phyloP scores from a whole-genome alignment of 1,284 basidiomycete species.

The Irpex sp. region DNA sequence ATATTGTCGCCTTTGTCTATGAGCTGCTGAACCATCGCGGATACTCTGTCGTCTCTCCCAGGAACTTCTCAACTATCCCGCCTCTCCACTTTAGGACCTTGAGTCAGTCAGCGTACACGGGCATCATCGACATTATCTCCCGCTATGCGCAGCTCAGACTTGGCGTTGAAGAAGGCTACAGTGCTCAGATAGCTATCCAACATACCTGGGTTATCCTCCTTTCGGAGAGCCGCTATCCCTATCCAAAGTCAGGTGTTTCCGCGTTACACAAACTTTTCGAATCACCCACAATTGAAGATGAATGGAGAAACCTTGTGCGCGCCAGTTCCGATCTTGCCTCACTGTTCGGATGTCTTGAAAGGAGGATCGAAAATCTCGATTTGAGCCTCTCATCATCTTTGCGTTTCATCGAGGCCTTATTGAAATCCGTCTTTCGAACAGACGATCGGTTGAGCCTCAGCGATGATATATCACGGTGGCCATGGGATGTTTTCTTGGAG shows the following conservation, averaged over 20 bases:
- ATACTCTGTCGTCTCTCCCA: neutral
- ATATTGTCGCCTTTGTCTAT: neutral
- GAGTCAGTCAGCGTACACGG: neutral
- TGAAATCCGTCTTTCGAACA: no score
- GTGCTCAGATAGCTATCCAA: neutral
- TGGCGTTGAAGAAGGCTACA: neutral
- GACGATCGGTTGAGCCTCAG: no score
- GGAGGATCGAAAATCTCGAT: no score
- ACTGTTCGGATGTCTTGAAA: no score
- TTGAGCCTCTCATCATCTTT: no score
- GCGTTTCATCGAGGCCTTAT: no score
- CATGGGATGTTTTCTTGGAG: no score
- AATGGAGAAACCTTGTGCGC: no score
- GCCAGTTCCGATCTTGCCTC: no score
- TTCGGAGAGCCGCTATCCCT: neutral
- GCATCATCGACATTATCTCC: neutral
- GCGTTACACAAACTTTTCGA: no score
- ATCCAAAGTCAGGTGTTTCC: neutral
- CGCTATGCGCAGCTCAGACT: neutral
- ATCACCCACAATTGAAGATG: no score
- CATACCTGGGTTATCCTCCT: neutral
- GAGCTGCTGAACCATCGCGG: neutral
- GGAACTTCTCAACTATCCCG: neutral
- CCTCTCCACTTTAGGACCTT: neutral
- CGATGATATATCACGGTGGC: no score